Base-by-base conservation (phyloP, 176 grass and related monocot species). In the Eragrostis nindensis region DNA sequence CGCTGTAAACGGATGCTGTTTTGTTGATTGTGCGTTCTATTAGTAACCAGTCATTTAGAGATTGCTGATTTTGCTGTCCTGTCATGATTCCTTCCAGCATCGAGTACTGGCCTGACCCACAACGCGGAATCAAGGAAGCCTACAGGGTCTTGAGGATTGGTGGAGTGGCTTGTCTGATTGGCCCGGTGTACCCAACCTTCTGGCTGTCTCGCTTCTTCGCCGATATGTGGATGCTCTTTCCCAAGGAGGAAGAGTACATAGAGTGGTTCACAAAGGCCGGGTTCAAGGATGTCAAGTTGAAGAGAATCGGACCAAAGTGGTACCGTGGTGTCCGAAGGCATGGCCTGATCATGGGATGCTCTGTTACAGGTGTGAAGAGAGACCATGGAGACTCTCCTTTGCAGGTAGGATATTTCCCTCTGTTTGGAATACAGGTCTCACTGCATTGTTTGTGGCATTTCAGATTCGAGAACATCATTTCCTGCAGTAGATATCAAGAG, bases 201-300 rank as follows among this genome's bases (percentile, higher is more conserved):
- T 99, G 93, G 93, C 80, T 99, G 15, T 93, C 96, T 0, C 87
- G 90, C 68, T 91, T 99, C 76, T 99, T 95, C 12, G 89, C 93
- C 1, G 96, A 99, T 46, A 79, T 99, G 96, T 99, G 93, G 96
- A 99, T 99, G 96, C 87, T 99, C 25, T 95, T 99, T 7, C 96
- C 96, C 12, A 93, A 93, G 80, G 93, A 99, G 78, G 96, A 99
- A 53, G 96, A 99, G 84, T 99, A 99, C 50, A 88, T 99, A 0
- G 93, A 95, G 13, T 99, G 96, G 96, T 99, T 99, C 87, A 79
- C 77, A 24, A 90, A 85, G 87, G 96, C 96, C 8, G 96, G 96
- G 44, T 99, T 99, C 79, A 83, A 88, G 76, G 96, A 99, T 62
- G 87, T 99, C 7, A 91, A 93, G 39, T 69, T 99, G 0, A 99